Conservation (phyloP, 2,329 filamentous ascomycete genomes). For the Thermothelomyces thermophilus region DNA sequence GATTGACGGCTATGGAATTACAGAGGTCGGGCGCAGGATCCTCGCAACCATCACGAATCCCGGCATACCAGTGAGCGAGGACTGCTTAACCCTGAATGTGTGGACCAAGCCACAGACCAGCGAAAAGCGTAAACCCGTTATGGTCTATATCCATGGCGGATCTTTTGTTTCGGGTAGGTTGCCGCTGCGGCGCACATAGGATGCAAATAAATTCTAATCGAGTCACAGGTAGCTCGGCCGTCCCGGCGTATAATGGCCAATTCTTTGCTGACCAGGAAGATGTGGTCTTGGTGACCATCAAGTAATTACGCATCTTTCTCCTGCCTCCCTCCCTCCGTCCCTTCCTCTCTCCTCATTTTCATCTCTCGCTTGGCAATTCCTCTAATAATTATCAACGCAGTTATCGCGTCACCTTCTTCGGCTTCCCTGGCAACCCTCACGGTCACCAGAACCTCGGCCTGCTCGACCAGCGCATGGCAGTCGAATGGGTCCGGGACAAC, state of each 20-base stretch:
- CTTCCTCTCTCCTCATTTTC: too few relatives aligned
- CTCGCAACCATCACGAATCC: background rate
- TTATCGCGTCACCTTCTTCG: conserved; percentile 39
- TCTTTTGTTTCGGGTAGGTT: conserved; percentile 26
- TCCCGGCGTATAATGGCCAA: conserved; percentile 37
- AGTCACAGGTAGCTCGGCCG: conserved; percentile 24
- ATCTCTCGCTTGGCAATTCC: accelerated
- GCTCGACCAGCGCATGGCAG: conserved; percentile 42
- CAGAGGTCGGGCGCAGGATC: conserved; percentile 13
- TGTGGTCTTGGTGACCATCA: conserved; percentile 40
- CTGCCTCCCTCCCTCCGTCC: too few relatives aligned
- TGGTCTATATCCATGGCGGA: conserved; percentile 36
- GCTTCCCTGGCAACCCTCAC: conserved; percentile 33
- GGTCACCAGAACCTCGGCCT: conserved; percentile 38
- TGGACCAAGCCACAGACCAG: conserved; percentile 31
- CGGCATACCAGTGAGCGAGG: conserved; percentile 27
- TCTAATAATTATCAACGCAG: background rate
- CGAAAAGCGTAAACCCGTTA: conserved; percentile 29
- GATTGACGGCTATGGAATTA: conserved; percentile 27
- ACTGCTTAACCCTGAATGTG: conserved; percentile 36
- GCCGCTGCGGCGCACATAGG: background rate
- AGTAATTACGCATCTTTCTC: too few relatives aligned
- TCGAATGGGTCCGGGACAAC: conserved; percentile 45
- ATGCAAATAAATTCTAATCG: background rate
- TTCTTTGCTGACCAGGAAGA: conserved; percentile 38